Percentiles rank a stretch among this genome's conserved stretches.
Evolutionary conservation across 768 basidiomycete genomes (phyloP).

Genomic region (Rhizopogon vulgaris): DNA sequence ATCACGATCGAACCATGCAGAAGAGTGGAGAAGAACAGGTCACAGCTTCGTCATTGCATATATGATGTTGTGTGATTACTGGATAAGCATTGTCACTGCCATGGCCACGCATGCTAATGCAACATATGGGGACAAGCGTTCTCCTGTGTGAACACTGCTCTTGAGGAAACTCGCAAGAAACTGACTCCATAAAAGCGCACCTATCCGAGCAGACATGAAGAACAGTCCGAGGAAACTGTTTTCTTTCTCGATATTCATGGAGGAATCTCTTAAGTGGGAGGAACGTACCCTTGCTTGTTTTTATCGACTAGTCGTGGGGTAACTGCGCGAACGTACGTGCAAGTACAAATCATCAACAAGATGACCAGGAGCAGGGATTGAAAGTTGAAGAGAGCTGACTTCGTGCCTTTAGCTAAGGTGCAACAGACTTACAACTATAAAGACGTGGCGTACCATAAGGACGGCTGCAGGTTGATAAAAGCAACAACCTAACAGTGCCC

Average conservation of each 20-base stretch:
- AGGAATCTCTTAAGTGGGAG: neutral
- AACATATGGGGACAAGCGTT: conserved; percentile 94
- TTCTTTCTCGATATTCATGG: neutral
- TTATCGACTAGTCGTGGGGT: conserved; percentile 87
- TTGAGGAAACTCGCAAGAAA: neutral
- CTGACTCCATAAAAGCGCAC: conserved; percentile 35
- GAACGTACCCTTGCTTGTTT: conserved; percentile 85
- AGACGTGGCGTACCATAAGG: neutral
- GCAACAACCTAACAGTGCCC: too few relatives aligned
- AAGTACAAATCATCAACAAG: conserved; percentile 92
- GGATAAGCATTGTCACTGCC: conserved; percentile 68
- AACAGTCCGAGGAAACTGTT: conserved; percentile 83
- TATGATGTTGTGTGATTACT: conserved; percentile 20
- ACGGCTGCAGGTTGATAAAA: too few relatives aligned
- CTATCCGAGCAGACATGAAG: conserved; percentile 95
- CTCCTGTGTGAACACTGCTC: conserved; percentile 46
- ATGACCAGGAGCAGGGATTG: conserved; percentile 94
- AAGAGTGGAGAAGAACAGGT: too few relatives aligned
- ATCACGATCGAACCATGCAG: too few relatives aligned
- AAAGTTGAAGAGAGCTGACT: conserved; percentile 98
- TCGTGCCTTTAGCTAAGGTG: neutral
- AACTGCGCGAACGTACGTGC: conserved; percentile 89
- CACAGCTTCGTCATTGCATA: conserved; percentile 34
- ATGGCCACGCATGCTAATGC: conserved; percentile 88
- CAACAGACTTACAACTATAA: too few relatives aligned